A percentile compares a stretch with the other conserved stretches of the same genome.
Evolutionary conservation across 768 basidiomycete species (phyloP).

Genomic region (Russula griseocarnosa): DNA sequence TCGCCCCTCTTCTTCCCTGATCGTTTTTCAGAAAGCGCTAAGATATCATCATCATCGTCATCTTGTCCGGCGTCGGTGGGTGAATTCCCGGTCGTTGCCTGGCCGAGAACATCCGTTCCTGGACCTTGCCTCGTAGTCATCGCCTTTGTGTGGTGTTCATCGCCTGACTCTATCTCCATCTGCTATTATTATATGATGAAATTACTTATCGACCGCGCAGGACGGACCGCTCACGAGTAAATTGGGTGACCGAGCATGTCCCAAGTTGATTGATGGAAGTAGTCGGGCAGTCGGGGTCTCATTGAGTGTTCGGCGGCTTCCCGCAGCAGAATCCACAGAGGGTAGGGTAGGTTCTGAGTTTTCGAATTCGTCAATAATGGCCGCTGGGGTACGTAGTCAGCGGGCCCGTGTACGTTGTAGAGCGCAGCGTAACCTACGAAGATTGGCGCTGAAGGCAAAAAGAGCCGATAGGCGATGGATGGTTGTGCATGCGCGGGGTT

Average conservation of each 20-base stretch:
- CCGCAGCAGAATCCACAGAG: background rate
- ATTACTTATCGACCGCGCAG: background rate
- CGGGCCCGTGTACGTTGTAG: too few relatives aligned
- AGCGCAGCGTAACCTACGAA: slow-evolving; percentile 47
- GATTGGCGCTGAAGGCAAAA: slow-evolving; percentile 60
- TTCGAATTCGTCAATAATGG: slow-evolving; percentile 45
- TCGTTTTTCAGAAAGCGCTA: background rate
- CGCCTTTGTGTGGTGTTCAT: background rate
- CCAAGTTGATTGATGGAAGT: background rate
- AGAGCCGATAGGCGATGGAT: slow-evolving; percentile 68
- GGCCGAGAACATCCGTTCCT: background rate
- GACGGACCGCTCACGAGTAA: slow-evolving; percentile 5
- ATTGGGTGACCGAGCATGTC: background rate
- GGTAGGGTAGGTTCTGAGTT: slow-evolving; percentile 42
- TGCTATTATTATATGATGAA: background rate
- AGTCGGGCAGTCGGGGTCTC: background rate
- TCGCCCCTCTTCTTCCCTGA: background rate
- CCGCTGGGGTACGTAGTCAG: slow-evolving; percentile 40
- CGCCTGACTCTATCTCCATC: slow-evolving; percentile 7
- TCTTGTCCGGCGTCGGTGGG: slow-evolving; percentile 6
- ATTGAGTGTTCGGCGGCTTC: background rate
- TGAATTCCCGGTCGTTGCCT: slow-evolving; percentile 1
- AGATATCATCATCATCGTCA: background rate
- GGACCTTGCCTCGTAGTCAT: slow-evolving; percentile 7
- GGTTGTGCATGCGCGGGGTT: slow-evolving; percentile 61